These are phyloP conservation scores for Carpinus viminea DNA, from an alignment of 306 rosid genomes.

Conservation along the genomic window DNA sequence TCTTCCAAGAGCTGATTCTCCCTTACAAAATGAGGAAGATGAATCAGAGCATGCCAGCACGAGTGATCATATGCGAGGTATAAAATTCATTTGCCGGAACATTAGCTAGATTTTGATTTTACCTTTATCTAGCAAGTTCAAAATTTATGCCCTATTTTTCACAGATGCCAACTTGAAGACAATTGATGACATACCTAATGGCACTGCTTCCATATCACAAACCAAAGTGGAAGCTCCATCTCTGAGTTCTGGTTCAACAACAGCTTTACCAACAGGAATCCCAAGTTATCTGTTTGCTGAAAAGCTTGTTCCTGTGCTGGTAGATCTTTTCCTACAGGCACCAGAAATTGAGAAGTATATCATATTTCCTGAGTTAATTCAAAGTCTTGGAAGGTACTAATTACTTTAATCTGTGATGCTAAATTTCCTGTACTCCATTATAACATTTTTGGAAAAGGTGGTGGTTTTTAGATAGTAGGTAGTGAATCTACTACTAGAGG, in stretches of 20 bases:
- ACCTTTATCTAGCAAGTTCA: constrained; percentile 9
- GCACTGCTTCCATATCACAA: constrained; percentile 47
- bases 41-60: constrained; percentile 56
- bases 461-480: neutral
- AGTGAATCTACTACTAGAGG: neutral
- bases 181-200: constrained; percentile 51
- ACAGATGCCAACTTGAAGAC: constrained; percentile 51
- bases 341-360: constrained; percentile 73
- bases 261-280: constrained; percentile 43
- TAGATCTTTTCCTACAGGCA: constrained; percentile 82
- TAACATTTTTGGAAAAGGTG: constrained; percentile 13
- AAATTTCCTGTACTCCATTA: constrained; percentile 16
- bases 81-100: constrained; percentile 29
- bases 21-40: constrained; percentile 56
- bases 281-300: constrained; percentile 77
- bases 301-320: constrained; percentile 83
- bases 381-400: constrained; percentile 87
- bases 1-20: constrained; percentile 74
- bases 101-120: constrained; percentile 29
- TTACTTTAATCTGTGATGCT: constrained; percentile 27
- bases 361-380: constrained; percentile 88
- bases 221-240: constrained; percentile 46
- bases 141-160: constrained; percentile 29
- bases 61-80: constrained; percentile 50
- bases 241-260: constrained; percentile 49